These are phyloP conservation scores for Cystofilobasidium ferigula DNA, from an alignment of 768 basidiomycete species.

Conservation along the genomic window DNA sequence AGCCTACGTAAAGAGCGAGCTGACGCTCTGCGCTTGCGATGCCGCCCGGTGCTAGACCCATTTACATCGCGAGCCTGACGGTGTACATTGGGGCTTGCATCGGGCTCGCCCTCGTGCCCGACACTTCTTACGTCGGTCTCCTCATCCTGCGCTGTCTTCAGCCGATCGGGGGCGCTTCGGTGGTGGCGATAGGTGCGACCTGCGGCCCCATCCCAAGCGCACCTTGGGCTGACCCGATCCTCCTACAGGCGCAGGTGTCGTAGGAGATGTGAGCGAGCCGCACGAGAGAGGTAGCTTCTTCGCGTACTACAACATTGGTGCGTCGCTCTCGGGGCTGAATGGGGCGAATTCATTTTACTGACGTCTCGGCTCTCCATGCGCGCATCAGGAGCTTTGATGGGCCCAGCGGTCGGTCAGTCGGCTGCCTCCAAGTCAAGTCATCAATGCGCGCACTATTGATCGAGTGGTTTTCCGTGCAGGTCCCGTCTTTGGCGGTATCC, in stretches of 20 bases:
- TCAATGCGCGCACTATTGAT: background rate
- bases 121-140: slow-evolving; percentile 61
- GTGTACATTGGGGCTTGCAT: slow-evolving; percentile 58
- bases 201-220: background rate
- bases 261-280: slow-evolving; percentile 64
- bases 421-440: background rate
- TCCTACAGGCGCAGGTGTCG: slow-evolving; percentile 50
- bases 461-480: slow-evolving; percentile 39
- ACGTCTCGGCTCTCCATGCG: background rate
- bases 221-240: too few species aligned
- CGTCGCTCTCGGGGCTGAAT: background rate
- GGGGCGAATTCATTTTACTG: too few species aligned
- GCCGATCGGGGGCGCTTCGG: slow-evolving; percentile 67
- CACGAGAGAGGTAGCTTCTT: background rate
- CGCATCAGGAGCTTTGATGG: background rate
- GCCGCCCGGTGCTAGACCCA: slow-evolving; percentile 27
- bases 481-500: slow-evolving; percentile 46
- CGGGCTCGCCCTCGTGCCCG: slow-evolving; percentile 49
- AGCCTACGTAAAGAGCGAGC: slow-evolving; percentile 37
- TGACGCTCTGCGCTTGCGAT: background rate
- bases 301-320: background rate
- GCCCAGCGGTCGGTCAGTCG: background rate
- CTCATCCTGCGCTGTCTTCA: slow-evolving; percentile 70
- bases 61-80: slow-evolving; percentile 49
- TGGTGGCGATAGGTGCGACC: slow-evolving; percentile 52